A percentile compares a stretch with the other conserved stretches of the same genome.
Evolutionary conservation across 306 rosid species (phyloP).

Genomic region (Dryas octopetala): DNA sequence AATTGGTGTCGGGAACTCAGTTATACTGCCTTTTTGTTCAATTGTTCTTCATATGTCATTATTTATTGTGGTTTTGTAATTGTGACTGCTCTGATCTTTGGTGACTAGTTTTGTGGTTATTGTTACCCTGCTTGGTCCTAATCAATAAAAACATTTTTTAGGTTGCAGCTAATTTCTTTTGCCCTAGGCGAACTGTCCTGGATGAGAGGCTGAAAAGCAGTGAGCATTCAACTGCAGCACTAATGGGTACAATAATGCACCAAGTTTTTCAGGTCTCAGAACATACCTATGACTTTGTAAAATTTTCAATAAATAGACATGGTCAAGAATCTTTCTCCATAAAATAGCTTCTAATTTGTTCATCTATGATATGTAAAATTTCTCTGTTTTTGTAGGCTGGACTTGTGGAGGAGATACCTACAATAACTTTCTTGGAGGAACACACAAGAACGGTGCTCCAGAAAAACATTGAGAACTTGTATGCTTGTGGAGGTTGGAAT

Average conservation of each 20-base stretch:
- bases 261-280: constrained; percentile 81
- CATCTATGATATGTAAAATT: not conserved
- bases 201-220: constrained; percentile 80
- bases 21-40: constrained; percentile 43
- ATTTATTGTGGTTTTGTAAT: not conserved
- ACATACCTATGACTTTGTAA: constrained; percentile 19
- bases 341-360: not conserved
- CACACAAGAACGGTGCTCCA: constrained; percentile 56
- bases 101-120: not conserved
- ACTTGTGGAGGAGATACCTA: constrained; percentile 58
- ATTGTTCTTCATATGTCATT: constrained; percentile 15
- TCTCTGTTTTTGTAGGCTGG: constrained; percentile 60
- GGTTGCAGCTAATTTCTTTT: constrained; percentile 81
- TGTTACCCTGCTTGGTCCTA: constrained; percentile 22
- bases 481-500: constrained; percentile 79
- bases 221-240: constrained; percentile 74
- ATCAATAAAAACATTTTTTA: constrained; percentile 32
- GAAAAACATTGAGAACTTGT: constrained; percentile 72
- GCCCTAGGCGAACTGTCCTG: constrained; percentile 83
- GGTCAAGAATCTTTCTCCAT: not conserved
- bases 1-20: constrained; percentile 83
- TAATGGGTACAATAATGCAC: constrained; percentile 85
- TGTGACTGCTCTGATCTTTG: not conserved
- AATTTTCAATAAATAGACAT: not conserved
- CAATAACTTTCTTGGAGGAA: constrained; percentile 60